Percentiles rank a stretch among this genome's conserved stretches.
Evolutionary conservation across 2,329 filamentous ascomycete genomes (phyloP).

Genomic region (Fonsecaea nubica): DNA sequence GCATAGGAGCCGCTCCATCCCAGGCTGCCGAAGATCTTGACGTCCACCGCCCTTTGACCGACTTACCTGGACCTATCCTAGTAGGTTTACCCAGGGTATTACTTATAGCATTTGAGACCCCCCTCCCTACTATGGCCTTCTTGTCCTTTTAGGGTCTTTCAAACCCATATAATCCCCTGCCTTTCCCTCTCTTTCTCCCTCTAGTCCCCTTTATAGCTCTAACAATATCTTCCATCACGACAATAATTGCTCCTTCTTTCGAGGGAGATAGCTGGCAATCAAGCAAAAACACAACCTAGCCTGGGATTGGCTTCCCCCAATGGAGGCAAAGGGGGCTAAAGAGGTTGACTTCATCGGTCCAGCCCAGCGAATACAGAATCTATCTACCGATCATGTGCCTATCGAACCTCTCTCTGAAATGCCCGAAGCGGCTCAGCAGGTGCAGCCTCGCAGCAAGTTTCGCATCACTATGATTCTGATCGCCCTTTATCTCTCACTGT

Average conservation of each 20-base stretch:
- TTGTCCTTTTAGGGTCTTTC: background rate
- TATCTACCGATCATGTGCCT: conserved; percentile 15
- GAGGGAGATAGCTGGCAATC: background rate
- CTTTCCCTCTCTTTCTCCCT: background rate
- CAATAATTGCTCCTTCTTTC: background rate
- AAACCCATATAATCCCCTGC: background rate
- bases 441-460: conserved; percentile 33
- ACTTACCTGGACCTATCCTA: background rate
- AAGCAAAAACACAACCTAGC: background rate
- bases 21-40: background rate
- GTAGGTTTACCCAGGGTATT: background rate
- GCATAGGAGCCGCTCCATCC: background rate
- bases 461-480: conserved; percentile 39
- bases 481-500: conserved; percentile 41
- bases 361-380: conserved; percentile 11
- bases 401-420: conserved; percentile 1
- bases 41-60: conserved; percentile 21
- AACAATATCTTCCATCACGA: background rate
- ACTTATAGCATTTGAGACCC: background rate
- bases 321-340: conserved; percentile 1
- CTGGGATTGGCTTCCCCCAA: background rate
- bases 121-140: background rate
- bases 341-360: conserved; percentile 27
- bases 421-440: conserved; percentile 42
- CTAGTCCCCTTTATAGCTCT: background rate